Evolutionary conservation across 208 protist genomes (phyloP).

Genomic region (Trypanosoma congolense): DNA sequence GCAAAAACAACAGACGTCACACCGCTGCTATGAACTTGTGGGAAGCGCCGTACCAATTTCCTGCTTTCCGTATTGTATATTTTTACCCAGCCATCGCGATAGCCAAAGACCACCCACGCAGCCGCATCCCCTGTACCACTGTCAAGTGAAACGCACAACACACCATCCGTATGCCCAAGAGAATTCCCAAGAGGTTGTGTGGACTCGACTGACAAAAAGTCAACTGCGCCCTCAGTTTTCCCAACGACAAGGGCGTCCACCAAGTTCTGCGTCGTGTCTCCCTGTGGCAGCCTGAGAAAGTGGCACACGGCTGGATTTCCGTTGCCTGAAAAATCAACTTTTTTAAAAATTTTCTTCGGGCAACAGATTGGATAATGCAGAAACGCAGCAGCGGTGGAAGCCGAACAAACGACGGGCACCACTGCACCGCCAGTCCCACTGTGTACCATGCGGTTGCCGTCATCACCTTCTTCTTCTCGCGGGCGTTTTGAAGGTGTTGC

Average conservation of each 20-base stretch:
- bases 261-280: background rate
- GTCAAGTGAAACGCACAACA: conserved; percentile 39
- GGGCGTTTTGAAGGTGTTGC: too few relatives aligned
- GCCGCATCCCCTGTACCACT: background rate
- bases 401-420: background rate
- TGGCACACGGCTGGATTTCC: conserved; percentile 30
- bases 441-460: too few relatives aligned
- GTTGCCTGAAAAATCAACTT: conserved; percentile 27
- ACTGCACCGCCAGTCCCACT: background rate
- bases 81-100: conserved; percentile 77
- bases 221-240: conserved; percentile 51
- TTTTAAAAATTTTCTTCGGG: conserved; percentile 25
- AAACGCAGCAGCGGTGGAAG: conserved; percentile 2
- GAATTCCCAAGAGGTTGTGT: conserved; percentile 25
- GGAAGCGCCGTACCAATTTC: conserved; percentile 72
- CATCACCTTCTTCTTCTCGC: too few relatives aligned
- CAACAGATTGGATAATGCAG: conserved; percentile 28
- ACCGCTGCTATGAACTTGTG: conserved; percentile 49
- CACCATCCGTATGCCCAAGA: conserved; percentile 48
- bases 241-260: conserved; percentile 40
- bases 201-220: conserved; percentile 37
- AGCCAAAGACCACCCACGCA: conserved; percentile 71
- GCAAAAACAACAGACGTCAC: conserved; percentile 62
- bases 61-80: conserved; percentile 63
- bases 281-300: conserved; percentile 4